Percentiles rank a stretch among this genome's conserved stretches.
Evolutionary conservation across 345 rosid genomes (phyloP).

Genomic region (Linum lewisii): DNA sequence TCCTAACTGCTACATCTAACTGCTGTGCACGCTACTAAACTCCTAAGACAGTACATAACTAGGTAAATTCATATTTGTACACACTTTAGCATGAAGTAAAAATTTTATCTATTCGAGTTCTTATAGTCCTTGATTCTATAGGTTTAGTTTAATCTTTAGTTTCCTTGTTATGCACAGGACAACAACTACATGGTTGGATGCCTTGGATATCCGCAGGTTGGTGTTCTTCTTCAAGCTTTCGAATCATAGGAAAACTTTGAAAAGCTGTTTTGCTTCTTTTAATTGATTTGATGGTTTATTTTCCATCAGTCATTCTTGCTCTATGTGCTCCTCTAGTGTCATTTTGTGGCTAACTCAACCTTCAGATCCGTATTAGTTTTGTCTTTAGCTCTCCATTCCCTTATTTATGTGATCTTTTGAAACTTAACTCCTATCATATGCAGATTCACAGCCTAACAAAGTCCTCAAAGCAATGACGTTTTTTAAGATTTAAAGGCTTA

Average conservation of each 20-base stretch:
- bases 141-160: not conserved
- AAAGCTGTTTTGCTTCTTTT: not conserved
- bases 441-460: no score
- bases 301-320: not conserved
- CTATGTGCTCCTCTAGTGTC: not conserved
- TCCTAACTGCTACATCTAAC: no score
- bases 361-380: not conserved
- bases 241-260: no score
- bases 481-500: no score
- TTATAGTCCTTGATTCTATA: not conserved
- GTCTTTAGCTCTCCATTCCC: no score
- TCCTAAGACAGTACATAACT: no score
- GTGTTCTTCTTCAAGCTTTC: conserved; percentile 13
- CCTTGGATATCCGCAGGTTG: conserved; percentile 75
- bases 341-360: not conserved
- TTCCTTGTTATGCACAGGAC: conserved; percentile 39
- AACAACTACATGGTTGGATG: conserved; percentile 96
- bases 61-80: not conserved
- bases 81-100: not conserved
- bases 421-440: no score
- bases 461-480: no score
- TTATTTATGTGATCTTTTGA: no score
- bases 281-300: not conserved
- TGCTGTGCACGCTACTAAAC: no score
- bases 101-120: no score